Percentiles rank a stretch among this genome's conserved stretches.
These are phyloP conservation scores for Colletotrichum kahawae DNA, from an alignment of 2,329 filamentous ascomycete genomes.

Conservation along the genomic window DNA sequence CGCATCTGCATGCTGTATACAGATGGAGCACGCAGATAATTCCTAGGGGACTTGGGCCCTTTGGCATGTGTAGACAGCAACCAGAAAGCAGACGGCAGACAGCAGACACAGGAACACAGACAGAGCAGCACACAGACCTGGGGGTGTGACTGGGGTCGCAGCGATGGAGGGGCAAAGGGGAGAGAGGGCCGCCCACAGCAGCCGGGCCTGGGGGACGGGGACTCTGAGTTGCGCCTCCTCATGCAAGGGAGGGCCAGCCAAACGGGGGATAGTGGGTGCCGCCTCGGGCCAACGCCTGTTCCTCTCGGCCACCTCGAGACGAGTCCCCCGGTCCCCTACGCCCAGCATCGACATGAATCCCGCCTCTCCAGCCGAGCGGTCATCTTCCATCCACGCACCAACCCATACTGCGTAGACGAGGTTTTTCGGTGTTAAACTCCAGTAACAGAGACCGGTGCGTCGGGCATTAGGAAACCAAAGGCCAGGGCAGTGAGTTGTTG, in stretches of 20 bases:
- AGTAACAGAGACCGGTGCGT: background rate
- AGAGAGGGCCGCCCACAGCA: background rate
- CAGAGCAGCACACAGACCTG: background rate
- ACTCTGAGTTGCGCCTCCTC: background rate
- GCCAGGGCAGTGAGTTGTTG: too few species aligned
- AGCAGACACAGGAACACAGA: background rate
- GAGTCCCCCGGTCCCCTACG: background rate
- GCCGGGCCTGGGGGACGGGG: background rate
- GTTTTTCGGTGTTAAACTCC: background rate
- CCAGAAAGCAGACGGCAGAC: background rate
- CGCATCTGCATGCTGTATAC: background rate
- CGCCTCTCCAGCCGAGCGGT: background rate
- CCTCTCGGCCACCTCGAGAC: slow-evolving; percentile 8
- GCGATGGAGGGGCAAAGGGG: background rate
- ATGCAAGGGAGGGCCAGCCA: background rate
- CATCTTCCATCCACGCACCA: background rate
- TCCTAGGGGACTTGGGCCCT: background rate
- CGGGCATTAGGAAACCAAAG: too few species aligned
- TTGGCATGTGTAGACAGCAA: background rate
- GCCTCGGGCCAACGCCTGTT: slow-evolving; percentile 16
- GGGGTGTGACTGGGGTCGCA: background rate
- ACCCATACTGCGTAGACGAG: background rate
- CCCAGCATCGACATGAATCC: background rate
- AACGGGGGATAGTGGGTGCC: background rate
- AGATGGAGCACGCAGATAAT: background rate